Percentiles rank a stretch among this genome's conserved stretches.
phyloP scores from a whole-genome alignment of 768 basidiomycete genomes.

The Boletus rubropictus region DNA sequence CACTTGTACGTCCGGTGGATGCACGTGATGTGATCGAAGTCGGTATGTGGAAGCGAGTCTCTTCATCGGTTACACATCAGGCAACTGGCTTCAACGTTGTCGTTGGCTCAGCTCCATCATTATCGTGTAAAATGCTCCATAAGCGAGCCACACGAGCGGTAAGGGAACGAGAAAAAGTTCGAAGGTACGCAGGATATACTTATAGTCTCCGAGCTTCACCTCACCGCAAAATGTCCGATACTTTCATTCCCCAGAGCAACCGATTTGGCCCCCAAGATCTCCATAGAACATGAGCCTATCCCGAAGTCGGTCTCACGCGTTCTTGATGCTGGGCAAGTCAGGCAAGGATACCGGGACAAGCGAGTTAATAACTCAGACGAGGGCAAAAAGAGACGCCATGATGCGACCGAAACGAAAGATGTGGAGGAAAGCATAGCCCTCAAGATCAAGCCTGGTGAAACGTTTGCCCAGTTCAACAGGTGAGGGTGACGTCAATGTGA shows the following conservation, averaged over 20 bases:
- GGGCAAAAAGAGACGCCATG: conserved; percentile 29
- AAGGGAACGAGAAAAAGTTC: conserved; percentile 38
- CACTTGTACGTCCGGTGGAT: not conserved
- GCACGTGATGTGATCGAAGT: conserved; percentile 20
- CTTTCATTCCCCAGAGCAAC: conserved; percentile 36
- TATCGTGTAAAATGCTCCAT: conserved; percentile 51
- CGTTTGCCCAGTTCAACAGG: conserved; percentile 73
- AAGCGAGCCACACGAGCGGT: conserved; percentile 53
- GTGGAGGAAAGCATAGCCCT: conserved; percentile 27
- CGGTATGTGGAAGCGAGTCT: too few relatives aligned
- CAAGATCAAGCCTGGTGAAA: conserved; percentile 60
- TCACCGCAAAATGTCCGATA: not conserved
- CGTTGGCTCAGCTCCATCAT: conserved; percentile 12
- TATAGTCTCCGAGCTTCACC: not conserved
- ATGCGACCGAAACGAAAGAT: conserved; percentile 14
- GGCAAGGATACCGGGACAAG: conserved; percentile 49
- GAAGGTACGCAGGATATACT: conserved; percentile 35
- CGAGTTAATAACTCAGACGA: conserved; percentile 28
- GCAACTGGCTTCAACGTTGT: conserved; percentile 11
- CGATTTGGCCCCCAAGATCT: conserved; percentile 45
- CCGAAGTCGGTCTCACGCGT: conserved; percentile 67
- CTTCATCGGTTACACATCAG: not conserved
- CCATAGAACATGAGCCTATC: conserved; percentile 50
- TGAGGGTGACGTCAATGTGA: conserved; percentile 29
- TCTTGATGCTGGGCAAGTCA: conserved; percentile 54